Evolutionary conservation across 2,329 filamentous ascomycete genomes (phyloP).

Genomic region (Capronia coronata): DNA sequence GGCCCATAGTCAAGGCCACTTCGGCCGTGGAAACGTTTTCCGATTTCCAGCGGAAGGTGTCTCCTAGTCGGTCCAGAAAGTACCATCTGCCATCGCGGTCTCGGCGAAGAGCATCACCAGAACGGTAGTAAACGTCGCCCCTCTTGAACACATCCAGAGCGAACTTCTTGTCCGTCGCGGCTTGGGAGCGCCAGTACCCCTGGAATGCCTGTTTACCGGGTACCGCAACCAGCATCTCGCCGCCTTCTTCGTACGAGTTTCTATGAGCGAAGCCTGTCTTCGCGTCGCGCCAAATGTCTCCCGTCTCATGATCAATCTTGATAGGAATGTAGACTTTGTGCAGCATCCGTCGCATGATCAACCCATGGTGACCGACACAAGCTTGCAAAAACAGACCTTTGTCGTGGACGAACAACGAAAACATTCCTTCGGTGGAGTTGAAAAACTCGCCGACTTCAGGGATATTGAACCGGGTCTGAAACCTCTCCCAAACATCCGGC

Average conservation of each 20-base stretch:
- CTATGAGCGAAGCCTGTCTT: constrained; percentile 62
- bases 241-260: constrained; percentile 59
- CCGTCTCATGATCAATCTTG: constrained; percentile 60
- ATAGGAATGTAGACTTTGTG: constrained; percentile 59
- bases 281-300: constrained; percentile 59
- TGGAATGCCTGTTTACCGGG: constrained; percentile 64
- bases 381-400: constrained; percentile 57
- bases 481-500: constrained; percentile 45
- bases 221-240: constrained; percentile 66
- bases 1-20: constrained; percentile 67
- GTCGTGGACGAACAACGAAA: constrained; percentile 55
- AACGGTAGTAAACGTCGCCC: constrained; percentile 76
- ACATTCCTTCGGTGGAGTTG: constrained; percentile 67
- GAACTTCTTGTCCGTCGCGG: constrained; percentile 67
- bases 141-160: constrained; percentile 64
- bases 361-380: constrained; percentile 65
- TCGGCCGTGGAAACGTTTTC: constrained; percentile 79
- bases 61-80: constrained; percentile 63
- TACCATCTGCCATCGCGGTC: constrained; percentile 65
- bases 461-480: constrained; percentile 36
- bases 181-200: constrained; percentile 71
- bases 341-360: constrained; percentile 49
- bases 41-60: constrained; percentile 57
- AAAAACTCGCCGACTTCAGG: constrained; percentile 65
- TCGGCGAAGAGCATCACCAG: constrained; percentile 72